Conservation (phyloP, 106 monocot species). For the Agapanthus africanus region DNA sequence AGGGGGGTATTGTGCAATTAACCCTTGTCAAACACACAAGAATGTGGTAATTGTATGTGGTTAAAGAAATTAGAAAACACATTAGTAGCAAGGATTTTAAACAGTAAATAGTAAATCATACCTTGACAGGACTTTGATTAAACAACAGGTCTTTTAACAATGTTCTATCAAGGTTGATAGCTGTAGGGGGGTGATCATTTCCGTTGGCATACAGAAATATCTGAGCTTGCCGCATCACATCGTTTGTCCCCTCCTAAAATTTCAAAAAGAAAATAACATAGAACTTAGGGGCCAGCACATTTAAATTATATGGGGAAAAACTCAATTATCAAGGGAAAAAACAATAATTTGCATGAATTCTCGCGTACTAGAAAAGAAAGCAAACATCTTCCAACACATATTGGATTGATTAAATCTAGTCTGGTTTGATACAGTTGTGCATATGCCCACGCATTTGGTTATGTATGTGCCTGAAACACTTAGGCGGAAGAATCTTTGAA, state of each 20-base stretch:
- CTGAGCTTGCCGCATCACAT: slow-evolving; percentile 61
- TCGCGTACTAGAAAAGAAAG: not conserved
- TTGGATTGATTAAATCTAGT: not conserved
- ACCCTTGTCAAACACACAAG: no score
- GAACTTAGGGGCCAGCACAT: not conserved
- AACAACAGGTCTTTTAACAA: slow-evolving; percentile 61
- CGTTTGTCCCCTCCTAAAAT: slow-evolving; percentile 48
- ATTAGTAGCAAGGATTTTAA: no score
- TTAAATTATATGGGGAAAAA: no score
- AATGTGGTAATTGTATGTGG: no score
- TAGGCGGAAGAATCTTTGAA: not conserved
- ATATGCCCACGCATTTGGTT: no score
- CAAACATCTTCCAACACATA: no score
- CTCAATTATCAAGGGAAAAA: no score
- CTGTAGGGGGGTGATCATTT: slow-evolving; percentile 67
- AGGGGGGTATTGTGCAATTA: no score
- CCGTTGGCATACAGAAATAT: slow-evolving; percentile 76
- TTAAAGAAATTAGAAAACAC: no score
- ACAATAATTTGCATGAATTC: not conserved
- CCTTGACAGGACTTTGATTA: slow-evolving; percentile 88
- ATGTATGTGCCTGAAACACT: not conserved
- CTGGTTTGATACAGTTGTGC: not conserved
- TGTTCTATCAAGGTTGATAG: slow-evolving; percentile 67
- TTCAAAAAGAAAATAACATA: not conserved
- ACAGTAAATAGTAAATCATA: slow-evolving; percentile 11